Conservation (phyloP, 306 rosid genomes). For the Hylodesmum podocarpum region DNA sequence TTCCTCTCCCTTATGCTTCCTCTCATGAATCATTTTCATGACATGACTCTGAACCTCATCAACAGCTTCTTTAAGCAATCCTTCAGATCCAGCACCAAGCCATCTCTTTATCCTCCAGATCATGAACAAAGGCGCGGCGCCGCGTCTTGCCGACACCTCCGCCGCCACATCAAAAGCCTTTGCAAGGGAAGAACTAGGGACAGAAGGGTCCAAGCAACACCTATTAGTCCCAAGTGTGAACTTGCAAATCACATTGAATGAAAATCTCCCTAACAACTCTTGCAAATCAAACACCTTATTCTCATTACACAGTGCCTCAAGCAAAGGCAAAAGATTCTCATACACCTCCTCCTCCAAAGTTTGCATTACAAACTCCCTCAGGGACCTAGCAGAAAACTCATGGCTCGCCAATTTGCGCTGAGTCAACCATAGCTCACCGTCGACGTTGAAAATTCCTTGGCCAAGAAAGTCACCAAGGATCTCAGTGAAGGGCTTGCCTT, state of each 20-base stretch:
- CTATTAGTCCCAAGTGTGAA: constrained; percentile 51
- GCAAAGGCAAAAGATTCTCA: constrained; percentile 46
- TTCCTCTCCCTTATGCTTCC: constrained; percentile 35
- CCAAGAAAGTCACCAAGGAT: constrained; percentile 86
- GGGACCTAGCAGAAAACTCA: constrained; percentile 61
- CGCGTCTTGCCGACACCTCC: constrained; percentile 68
- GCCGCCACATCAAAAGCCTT: constrained; percentile 73
- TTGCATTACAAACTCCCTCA: constrained; percentile 43
- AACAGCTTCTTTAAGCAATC: constrained; percentile 52
- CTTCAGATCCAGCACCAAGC: constrained; percentile 78
- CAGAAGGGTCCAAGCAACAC: constrained; percentile 57
- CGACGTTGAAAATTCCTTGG: constrained; percentile 79
- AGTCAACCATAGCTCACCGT: constrained; percentile 64
- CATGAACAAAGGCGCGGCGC: constrained; percentile 62
- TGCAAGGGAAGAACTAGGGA: constrained; percentile 40
- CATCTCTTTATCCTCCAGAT: constrained; percentile 78
- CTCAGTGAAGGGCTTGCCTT: constrained; percentile 82
- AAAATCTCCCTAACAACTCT: constrained; percentile 64
- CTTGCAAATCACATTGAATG: constrained; percentile 67
- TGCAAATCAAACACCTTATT: constrained; percentile 58
- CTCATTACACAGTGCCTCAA: constrained; percentile 40
- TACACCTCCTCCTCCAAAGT: constrained; percentile 55
- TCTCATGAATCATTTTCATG: constrained; percentile 46
- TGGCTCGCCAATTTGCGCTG: constrained; percentile 76
- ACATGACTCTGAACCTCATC: constrained; percentile 54